Percentiles rank a stretch among this genome's conserved stretches.
Evolutionary conservation across 257 asterid genomes (phyloP).

Genomic region (Perilla frutescens): DNA sequence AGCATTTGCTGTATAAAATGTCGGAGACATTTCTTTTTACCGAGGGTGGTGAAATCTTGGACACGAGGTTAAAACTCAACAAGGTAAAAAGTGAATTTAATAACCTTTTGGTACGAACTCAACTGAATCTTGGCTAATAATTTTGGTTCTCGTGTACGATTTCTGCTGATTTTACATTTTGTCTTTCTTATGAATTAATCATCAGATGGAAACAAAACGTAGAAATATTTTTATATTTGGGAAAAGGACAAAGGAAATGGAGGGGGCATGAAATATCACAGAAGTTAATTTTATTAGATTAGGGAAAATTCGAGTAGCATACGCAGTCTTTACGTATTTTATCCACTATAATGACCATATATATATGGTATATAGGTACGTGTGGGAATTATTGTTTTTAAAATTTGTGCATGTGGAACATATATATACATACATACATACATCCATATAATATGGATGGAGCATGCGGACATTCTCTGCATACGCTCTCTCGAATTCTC

Average conservation of each 20-base stretch:
- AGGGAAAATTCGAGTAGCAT: too few species aligned
- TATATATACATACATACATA: too few species aligned
- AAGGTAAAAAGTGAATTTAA: conserved; percentile 50
- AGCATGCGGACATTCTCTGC: too few species aligned
- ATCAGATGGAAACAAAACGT: conserved; percentile 18
- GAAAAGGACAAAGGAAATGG: conserved; percentile 24
- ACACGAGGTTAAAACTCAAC: conserved; percentile 76
- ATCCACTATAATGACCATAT: too few species aligned
- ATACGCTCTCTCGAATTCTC: too few species aligned
- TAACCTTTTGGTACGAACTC: background rate
- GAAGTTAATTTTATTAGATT: conserved; percentile 30
- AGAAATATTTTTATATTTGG: background rate
- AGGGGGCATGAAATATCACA: conserved; percentile 19
- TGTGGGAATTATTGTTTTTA: too few species aligned
- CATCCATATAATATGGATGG: too few species aligned
- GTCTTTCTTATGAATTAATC: conserved; percentile 36
- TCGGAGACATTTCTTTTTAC: conserved; percentile 66
- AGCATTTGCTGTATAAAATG: conserved; percentile 77
- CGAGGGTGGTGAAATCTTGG: conserved; percentile 61
- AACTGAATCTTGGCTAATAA: background rate
- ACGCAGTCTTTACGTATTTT: too few species aligned
- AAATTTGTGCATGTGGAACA: too few species aligned
- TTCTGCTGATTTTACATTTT: conserved; percentile 25
- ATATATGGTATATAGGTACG: too few species aligned
- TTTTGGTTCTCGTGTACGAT: background rate